Evolutionary conservation across 495 filamentous ascomycete genomes (phyloP).

Genomic region (Cairneyella variabilis): DNA sequence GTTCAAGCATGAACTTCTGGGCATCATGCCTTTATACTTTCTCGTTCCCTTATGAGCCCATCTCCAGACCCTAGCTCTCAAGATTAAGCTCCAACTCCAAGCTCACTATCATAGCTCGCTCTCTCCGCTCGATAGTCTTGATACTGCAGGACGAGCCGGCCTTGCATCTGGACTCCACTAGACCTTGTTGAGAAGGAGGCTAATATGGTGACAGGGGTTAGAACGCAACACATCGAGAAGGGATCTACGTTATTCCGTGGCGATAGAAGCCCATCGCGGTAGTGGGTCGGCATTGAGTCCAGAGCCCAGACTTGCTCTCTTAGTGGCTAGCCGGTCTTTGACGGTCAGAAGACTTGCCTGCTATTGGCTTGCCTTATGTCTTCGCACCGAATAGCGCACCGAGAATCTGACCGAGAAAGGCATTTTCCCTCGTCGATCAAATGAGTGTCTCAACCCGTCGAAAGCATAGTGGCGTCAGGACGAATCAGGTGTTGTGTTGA

Average conservation of each 20-base stretch:
- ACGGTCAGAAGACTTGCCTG: not conserved
- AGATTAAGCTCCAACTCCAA: too few species aligned
- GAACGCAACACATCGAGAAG: too few species aligned
- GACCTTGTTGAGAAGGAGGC: not conserved
- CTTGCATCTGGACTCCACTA: not conserved
- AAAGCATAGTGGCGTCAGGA: not conserved
- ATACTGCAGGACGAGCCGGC: not conserved
- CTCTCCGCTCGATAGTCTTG: not conserved
- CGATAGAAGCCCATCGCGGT: not conserved
- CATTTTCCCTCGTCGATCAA: slow-evolving; percentile 2
- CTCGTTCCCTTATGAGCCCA: not conserved
- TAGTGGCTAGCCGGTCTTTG: not conserved
- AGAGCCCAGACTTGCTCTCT: not conserved
- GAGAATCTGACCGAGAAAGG: slow-evolving; percentile 10
- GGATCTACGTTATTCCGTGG: too few species aligned
- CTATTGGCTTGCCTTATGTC: not conserved
- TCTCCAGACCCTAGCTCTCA: slow-evolving; percentile 1
- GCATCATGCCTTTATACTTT: slow-evolving; percentile 10
- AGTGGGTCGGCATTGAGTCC: not conserved
- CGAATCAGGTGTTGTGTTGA: not conserved
- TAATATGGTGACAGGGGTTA: not conserved
- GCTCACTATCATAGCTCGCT: too few species aligned
- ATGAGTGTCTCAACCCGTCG: not conserved
- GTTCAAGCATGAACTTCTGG: not conserved
- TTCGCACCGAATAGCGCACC: not conserved